Conservation (phyloP, 179 eudicot genomes). For the Corrigiola litoralis region DNA sequence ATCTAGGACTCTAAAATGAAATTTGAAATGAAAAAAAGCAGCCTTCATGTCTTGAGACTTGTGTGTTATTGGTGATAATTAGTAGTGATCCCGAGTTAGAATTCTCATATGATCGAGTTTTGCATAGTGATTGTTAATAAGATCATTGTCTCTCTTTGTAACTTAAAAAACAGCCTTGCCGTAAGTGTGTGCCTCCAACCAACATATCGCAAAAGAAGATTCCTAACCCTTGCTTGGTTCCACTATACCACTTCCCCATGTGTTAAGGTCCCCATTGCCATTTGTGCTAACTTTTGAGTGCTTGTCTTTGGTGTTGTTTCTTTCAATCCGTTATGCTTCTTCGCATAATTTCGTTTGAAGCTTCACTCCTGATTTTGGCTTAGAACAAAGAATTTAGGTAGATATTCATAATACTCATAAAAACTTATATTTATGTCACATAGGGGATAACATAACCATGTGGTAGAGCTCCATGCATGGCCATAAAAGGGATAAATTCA, state of each 20-base stretch:
- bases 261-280: slow-evolving; percentile 49
- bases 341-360: background rate
- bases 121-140: no score
- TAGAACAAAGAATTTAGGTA: background rate
- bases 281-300: slow-evolving; percentile 30
- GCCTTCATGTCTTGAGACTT: no score
- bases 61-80: no score
- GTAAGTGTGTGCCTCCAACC: slow-evolving; percentile 50
- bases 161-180: slow-evolving; percentile 22
- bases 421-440: slow-evolving; percentile 5
- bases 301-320: slow-evolving; percentile 45
- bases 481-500: slow-evolving; percentile 27
- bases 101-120: no score
- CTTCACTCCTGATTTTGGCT: background rate
- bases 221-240: slow-evolving; percentile 56
- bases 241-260: slow-evolving; percentile 49
- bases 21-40: no score
- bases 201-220: slow-evolving; percentile 50
- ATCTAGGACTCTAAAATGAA: no score
- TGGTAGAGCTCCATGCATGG: slow-evolving; percentile 42
- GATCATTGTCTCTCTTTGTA: no score
- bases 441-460: slow-evolving; percentile 34
- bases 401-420: background rate
- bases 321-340: slow-evolving; percentile 3
- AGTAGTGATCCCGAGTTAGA: no score